These are phyloP conservation scores for Fusarium abutilonis DNA, from an alignment of 2,329 filamentous ascomycete genomes.

Conservation along the genomic window DNA sequence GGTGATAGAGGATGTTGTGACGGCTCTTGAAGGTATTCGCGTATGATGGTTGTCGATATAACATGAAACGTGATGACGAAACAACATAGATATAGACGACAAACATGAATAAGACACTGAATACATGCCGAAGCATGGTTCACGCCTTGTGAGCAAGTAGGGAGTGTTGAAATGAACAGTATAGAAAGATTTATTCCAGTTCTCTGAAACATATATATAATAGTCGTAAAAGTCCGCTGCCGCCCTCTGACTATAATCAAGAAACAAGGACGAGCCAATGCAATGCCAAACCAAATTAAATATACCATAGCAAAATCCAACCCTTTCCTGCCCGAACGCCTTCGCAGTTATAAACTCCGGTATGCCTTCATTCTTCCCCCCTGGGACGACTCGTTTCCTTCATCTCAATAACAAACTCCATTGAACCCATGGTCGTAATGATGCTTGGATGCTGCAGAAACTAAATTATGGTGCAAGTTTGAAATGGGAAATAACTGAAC, in stretches of 20 bases:
- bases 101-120: background rate
- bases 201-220: constrained; percentile 40
- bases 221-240: constrained; percentile 36
- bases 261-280: constrained; percentile 25
- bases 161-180: constrained; percentile 12
- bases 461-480: constrained; percentile 19
- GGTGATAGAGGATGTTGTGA: constrained; percentile 56
- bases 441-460: constrained; percentile 32
- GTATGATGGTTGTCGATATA: constrained; percentile 32
- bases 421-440: constrained; percentile 25
- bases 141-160: background rate
- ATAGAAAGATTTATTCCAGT: constrained; percentile 37
- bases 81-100: background rate
- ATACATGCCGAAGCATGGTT: background rate
- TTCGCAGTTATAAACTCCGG: constrained; percentile 37
- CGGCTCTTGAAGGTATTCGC: constrained; percentile 52
- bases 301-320: constrained; percentile 36
- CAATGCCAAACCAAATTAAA: constrained; percentile 36
- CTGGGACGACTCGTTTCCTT: constrained; percentile 20
- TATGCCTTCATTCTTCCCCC: constrained; percentile 26
- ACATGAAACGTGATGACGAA: background rate
- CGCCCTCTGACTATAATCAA: constrained; percentile 26
- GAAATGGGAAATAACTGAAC: constrained; percentile 27
- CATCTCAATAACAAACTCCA: constrained; percentile 26
- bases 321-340: constrained; percentile 38